These are phyloP conservation scores for Psilocybe tampanensis DNA, from an alignment of 768 basidiomycete genomes.

Conservation along the genomic window DNA sequence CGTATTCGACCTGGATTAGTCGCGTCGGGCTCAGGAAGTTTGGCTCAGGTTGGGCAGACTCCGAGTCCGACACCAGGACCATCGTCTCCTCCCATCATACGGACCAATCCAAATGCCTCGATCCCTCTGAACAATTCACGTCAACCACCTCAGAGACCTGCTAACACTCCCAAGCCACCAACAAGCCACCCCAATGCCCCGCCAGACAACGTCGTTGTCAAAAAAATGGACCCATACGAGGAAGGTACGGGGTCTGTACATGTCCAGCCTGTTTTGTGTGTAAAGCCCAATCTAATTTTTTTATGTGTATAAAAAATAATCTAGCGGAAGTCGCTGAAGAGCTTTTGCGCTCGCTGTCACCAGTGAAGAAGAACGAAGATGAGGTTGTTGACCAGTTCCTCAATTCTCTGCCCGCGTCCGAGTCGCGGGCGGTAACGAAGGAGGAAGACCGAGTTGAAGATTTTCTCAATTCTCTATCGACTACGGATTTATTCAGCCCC, in stretches of 20 bases:
- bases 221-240: conserved; percentile 27
- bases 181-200: not conserved
- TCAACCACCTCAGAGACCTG: not conserved
- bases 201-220: not conserved
- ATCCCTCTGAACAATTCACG: no score
- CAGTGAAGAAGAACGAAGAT: conserved; percentile 1
- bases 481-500: no score
- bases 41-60: no score
- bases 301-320: not conserved
- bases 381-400: conserved; percentile 4
- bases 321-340: conserved; percentile 14
- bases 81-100: not conserved
- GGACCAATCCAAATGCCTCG: not conserved
- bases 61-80: not conserved
- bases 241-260: conserved; percentile 17
- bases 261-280: no score
- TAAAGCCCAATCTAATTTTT: not conserved
- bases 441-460: not conserved
- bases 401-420: not conserved
- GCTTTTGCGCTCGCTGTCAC: conserved; percentile 7
- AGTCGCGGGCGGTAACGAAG: conserved; percentile 1
- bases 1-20: no score
- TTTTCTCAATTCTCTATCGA: not conserved
- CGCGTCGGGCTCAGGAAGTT: no score
- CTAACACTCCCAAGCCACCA: no score